phyloP scores from a whole-genome alignment of 352 stramenopile species.

The Pythium guiyangense region DNA sequence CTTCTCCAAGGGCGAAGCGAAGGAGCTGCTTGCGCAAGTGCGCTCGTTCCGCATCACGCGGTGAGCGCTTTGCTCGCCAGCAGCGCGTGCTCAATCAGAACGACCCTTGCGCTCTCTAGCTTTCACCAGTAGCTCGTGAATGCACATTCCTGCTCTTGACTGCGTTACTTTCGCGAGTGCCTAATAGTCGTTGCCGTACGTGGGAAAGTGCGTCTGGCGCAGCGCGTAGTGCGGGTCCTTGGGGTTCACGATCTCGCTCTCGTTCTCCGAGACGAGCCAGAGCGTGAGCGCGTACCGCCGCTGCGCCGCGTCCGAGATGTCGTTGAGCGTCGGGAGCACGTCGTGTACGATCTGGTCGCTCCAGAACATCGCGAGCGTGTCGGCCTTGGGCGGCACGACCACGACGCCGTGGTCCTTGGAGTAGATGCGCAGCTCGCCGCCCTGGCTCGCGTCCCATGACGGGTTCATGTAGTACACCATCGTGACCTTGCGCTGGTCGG shows the following conservation, averaged over 20 bases:
- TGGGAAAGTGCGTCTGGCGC: constrained; percentile 35
- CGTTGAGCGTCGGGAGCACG: constrained; percentile 50
- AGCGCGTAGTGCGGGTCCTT: constrained; percentile 28
- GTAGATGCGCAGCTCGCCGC: constrained; percentile 55
- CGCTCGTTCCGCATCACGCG: constrained; percentile 95
- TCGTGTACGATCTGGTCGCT: constrained; percentile 86
- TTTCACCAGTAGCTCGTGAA: not conserved
- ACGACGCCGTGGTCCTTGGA: constrained; percentile 22
- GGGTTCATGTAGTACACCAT: constrained; percentile 79
- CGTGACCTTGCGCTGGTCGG: constrained; percentile 58
- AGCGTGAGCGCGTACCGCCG: constrained; percentile 83
- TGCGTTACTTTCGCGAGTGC: no score
- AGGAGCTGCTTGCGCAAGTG: constrained; percentile 94
- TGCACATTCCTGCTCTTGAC: not conserved
- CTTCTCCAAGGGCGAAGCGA: constrained; percentile 93
- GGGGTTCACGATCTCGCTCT: constrained; percentile 40
- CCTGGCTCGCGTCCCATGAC: constrained; percentile 42
- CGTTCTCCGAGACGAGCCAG: constrained; percentile 71
- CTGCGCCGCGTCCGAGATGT: constrained; percentile 18
- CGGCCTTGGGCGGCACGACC: constrained; percentile 59
- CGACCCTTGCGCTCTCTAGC: no score
- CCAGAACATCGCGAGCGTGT: constrained; percentile 86
- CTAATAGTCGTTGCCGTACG: constrained; percentile 13
- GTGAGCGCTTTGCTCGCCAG: constrained; percentile 33
- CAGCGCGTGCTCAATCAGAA: not conserved